Base-by-base conservation (phyloP, 108 stramenopile species). In the Skeletonema potamos region DNA sequence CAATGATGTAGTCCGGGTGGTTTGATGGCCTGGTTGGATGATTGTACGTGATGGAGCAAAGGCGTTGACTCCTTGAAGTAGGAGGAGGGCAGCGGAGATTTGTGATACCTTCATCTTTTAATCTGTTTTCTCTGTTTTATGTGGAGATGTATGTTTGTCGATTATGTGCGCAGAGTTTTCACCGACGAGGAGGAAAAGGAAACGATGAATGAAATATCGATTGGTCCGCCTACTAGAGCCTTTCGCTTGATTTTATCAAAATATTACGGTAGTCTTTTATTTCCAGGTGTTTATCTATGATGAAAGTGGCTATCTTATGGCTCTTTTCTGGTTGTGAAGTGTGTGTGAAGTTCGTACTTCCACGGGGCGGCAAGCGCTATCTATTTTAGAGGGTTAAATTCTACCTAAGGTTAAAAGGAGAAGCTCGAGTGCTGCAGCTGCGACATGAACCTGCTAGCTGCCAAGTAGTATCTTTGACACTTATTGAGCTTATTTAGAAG, bases 1-100 rank as follows among this genome's bases (percentile, higher is more conserved):
- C 8, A 54, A 22, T 30, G 63, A 34, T 2, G 55, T 51, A 8
- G 70, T 34, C 27, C 62, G 77, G 46, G 27, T n/a, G 39, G 6
- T 29, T 30, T 30, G 5, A n/a, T 59, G 32, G 17, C n/a, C 1
- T 34, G 58, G 11, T 6, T 51, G 48, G 48, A 51, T 22, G 48
- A 51, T 51, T 51, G 48, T 51, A 9, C 4, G 48, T 10, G 58
- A 30, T 18, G 58, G 58, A 30, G 58, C 58, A 34, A 59, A 59
- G 58, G 58, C 58, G 58, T 6, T 10, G 7, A n/a, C 58, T 9
- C 48, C 48, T 22, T 51, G 48, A 20, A 51, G 18, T 1, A 51
- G 48, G 48, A 51, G 48, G 22, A 51, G 48, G 6, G 48, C 48
- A 51, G 48, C 22, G 18, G 48, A 24, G 48, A 51, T 22, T 22